Conservation (phyloP, 495 filamentous ascomycete species). For the Cercophora sp. region DNA sequence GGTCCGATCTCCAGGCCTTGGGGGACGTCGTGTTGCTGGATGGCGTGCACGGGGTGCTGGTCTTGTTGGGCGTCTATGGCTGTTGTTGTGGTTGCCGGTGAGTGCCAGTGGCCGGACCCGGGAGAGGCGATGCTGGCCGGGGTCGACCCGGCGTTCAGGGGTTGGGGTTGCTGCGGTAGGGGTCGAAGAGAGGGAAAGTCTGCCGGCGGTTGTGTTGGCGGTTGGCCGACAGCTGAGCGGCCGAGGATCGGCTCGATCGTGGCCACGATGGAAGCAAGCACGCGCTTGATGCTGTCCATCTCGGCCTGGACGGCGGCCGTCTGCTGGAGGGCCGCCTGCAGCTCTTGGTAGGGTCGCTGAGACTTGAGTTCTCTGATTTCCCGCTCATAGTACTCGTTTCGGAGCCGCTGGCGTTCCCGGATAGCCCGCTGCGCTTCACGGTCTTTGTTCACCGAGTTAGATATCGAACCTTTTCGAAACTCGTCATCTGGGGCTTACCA, state of each 20-base stretch:
- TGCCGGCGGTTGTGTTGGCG: too few species aligned
- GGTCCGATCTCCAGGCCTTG: conserved; percentile 56
- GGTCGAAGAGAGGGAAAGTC: too few species aligned
- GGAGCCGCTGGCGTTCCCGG: conserved; percentile 68
- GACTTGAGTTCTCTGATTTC: conserved; percentile 47
- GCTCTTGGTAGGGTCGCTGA: conserved; percentile 74
- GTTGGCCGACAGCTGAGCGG: too few species aligned
- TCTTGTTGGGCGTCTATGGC: conserved; percentile 20
- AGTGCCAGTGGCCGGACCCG: not conserved
- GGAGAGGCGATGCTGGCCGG: not conserved
- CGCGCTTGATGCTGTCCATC: conserved; percentile 63
- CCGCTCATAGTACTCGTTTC: conserved; percentile 60
- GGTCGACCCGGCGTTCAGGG: not conserved
- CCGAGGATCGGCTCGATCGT: conserved; percentile 60
- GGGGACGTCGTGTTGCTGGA: conserved; percentile 51
- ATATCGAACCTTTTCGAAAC: too few species aligned
- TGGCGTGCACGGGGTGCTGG: conserved; percentile 39
- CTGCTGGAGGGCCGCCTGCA: conserved; percentile 63
- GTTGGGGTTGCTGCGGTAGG: too few species aligned
- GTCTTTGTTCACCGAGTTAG: too few species aligned
- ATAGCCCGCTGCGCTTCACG: conserved; percentile 82
- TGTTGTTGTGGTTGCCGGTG: conserved; percentile 17
- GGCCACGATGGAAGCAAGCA: conserved; percentile 55
- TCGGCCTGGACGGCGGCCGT: conserved; percentile 68
- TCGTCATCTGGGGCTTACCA: conserved; percentile 46